Evolutionary conservation across 352 stramenopile species (phyloP), one percentile per base, ranked within the genome.

Genomic region (Globisporangium nagaii): DNA sequence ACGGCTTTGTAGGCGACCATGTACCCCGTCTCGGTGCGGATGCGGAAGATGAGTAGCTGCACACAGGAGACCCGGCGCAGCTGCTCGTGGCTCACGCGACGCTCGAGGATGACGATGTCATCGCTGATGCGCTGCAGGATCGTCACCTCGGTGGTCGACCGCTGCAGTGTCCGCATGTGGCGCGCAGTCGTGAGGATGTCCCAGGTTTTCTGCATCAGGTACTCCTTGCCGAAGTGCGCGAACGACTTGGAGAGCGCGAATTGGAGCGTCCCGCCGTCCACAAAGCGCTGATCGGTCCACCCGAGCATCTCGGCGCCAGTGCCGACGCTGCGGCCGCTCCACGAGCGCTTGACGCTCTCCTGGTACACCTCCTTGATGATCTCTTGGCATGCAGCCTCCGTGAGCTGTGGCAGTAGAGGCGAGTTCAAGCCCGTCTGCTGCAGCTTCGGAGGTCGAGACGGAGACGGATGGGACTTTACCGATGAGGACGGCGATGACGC

Each of bases 131-230:
- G 41, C 54, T 55, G 45, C 20, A 61, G 54, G 12, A 61, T 49
- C 35, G 41, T 48, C n/a, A 61, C 46, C 8, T 55, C 30, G 2
- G 22, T 28, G 7, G 45, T 55, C 15, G 54, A 61, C 9, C 22
- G 27, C 36, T 61, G 54, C 13, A 61, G 17, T 11, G 46, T 61
- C 13, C n/a, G 27, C 45, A 50, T 61, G 45, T 61, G 45, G 2
- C 17, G 28, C 17, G 20, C 25, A 6, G 36, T 55, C 30, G 54
- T 61, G 34, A 61, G 54, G 22, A 61, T 56, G 8, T 61, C 45
- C 54, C 54, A 61, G 32, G 54, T 61, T 19, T 53, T 44, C 35
- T 49, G 20, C 54, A 61, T 61, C 28, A 61, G 20, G 17, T 55
- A 42, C 36, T 53, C 35, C 8, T 37, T 40, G 1, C 28, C 36